Conservation (phyloP, 805 yeast genomes). For the Candida manassasensis region DNA sequence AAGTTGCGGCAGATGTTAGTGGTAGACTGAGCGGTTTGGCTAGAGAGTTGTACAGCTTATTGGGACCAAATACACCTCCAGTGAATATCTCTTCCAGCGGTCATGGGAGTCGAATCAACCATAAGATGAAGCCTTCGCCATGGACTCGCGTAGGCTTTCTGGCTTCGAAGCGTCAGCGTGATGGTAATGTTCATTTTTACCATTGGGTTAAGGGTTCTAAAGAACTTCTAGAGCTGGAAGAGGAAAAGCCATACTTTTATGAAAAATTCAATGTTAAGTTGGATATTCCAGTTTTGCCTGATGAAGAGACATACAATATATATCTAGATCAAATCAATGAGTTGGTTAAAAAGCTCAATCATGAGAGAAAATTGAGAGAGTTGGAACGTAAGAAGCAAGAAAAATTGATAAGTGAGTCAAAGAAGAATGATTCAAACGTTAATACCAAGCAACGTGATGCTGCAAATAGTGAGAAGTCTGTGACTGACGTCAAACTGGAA, state of each 20-base stretch:
- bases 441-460: slow-evolving; percentile 6
- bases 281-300: slow-evolving; percentile 63
- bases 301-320: slow-evolving; percentile 53
- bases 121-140: slow-evolving; percentile 68
- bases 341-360: slow-evolving; percentile 14
- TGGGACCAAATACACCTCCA: slow-evolving; percentile 93
- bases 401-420: slow-evolving; percentile 10
- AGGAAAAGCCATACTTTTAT: slow-evolving; percentile 52
- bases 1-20: slow-evolving; percentile 14
- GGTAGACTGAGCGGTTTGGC: slow-evolving; percentile 65
- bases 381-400: slow-evolving; percentile 11
- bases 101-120: slow-evolving; percentile 55
- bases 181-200: slow-evolving; percentile 44
- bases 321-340: slow-evolving; percentile 43
- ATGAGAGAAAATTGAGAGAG: slow-evolving; percentile 13
- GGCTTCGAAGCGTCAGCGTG: slow-evolving; percentile 46
- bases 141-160: slow-evolving; percentile 72
- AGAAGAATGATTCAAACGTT: no score
- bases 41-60: slow-evolving; percentile 78
- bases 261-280: slow-evolving; percentile 68
- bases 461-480: slow-evolving; percentile 13
- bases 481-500: neutral
- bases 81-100: slow-evolving; percentile 37
- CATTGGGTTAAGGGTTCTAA: slow-evolving; percentile 88
- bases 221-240: slow-evolving; percentile 34